Conservation (phyloP, 805 yeast genomes). For the Suhomyces sp. region DNA sequence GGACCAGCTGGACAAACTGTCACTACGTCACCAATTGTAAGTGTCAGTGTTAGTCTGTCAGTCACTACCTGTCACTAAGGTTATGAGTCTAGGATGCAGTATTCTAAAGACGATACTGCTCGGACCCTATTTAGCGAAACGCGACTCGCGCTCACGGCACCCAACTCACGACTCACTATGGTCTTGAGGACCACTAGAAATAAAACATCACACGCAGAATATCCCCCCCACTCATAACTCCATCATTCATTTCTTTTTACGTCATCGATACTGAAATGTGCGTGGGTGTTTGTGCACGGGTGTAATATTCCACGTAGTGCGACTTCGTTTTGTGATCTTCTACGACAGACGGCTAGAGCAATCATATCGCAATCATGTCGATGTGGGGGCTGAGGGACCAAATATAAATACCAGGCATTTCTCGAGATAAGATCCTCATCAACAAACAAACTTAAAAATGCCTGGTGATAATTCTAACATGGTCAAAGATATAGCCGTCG, state of each 20-base stretch:
- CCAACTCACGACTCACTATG: no score
- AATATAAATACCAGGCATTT: neutral
- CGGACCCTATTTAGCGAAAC: neutral
- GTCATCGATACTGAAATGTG: neutral
- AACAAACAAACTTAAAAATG: constrained; percentile 7
- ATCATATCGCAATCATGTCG: neutral
- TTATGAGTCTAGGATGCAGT: neutral
- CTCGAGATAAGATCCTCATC: neutral
- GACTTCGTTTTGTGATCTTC: neutral
- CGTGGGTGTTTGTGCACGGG: neutral
- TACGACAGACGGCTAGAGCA: neutral
- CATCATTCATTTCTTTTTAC: neutral
- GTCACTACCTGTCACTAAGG: neutral
- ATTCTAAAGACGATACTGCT: neutral
- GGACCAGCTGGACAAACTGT: no score
- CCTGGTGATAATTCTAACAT: constrained; percentile 15
- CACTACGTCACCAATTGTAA: no score
- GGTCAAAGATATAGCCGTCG: constrained; percentile 33
- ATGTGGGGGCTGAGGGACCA: neutral
- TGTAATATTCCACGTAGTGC: neutral
- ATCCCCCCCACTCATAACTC: neutral
- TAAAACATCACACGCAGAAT: neutral
- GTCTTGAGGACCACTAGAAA: neutral
- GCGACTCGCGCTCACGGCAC: neutral
- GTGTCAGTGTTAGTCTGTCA: no score